phyloP scores from a whole-genome alignment of 1,284 basidiomycete species.

The Gomphus bonarii region DNA sequence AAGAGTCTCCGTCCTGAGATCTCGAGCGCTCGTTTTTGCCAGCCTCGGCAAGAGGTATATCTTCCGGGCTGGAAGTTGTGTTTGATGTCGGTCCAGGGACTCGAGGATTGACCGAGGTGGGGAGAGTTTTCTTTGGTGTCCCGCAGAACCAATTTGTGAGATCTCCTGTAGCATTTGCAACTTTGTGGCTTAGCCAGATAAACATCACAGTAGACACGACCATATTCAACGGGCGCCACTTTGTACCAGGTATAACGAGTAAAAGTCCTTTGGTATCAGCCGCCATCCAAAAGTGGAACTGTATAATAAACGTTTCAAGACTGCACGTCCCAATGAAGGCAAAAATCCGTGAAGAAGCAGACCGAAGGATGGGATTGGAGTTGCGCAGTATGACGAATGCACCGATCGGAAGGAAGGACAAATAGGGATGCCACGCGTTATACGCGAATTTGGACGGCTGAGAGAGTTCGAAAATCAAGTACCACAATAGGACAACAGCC shows the following conservation, averaged over 20 bases:
- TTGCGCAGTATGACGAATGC: slow-evolving; percentile 72
- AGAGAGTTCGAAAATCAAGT: slow-evolving; percentile 70
- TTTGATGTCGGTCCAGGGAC: not conserved
- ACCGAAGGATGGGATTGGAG: slow-evolving; percentile 59
- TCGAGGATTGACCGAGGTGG: slow-evolving; percentile 9
- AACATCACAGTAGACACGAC: slow-evolving; percentile 67
- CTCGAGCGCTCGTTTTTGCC: slow-evolving; percentile 16
- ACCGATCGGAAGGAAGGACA: slow-evolving; percentile 73
- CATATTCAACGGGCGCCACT: slow-evolving; percentile 67
- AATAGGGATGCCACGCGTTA: slow-evolving; percentile 75
- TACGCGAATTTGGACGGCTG: slow-evolving; percentile 75
- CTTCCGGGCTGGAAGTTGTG: slow-evolving; percentile 1
- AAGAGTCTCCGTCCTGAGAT: slow-evolving; percentile 22
- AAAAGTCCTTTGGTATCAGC: slow-evolving; percentile 81
- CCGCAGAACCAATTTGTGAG: slow-evolving; percentile 65
- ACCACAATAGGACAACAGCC: slow-evolving; percentile 55
- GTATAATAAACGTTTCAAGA: slow-evolving; percentile 80
- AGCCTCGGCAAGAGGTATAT: slow-evolving; percentile 11
- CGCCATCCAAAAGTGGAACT: slow-evolving; percentile 85
- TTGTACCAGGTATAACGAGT: slow-evolving; percentile 65
- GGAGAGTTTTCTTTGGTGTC: slow-evolving; percentile 22
- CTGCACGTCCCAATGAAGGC: slow-evolving; percentile 77
- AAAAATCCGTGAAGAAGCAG: slow-evolving; percentile 59
- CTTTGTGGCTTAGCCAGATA: slow-evolving; percentile 67
- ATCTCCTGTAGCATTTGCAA: slow-evolving; percentile 65